A percentile compares a stretch with the other conserved stretches of the same genome.
Conservation (phyloP, 495 filamentous ascomycete species). For the Penicillium tannophilum region DNA sequence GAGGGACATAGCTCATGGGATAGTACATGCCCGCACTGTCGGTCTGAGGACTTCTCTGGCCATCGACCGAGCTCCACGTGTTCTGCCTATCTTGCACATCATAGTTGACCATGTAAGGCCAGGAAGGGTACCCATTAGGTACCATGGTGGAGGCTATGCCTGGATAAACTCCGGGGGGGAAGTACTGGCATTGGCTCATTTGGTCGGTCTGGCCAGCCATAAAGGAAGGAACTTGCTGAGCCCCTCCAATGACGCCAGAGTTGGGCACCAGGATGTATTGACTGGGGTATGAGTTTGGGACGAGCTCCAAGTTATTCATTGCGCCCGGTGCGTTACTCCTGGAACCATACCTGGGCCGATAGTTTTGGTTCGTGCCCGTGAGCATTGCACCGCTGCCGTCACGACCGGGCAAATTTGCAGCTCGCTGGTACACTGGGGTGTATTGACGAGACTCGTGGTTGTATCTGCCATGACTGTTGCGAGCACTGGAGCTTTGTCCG, state of each 20-base stretch:
- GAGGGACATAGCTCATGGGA: constrained; percentile 12
- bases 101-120: constrained; percentile 36
- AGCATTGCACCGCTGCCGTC: constrained; percentile 11
- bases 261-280: constrained; percentile 37
- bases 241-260: constrained; percentile 27
- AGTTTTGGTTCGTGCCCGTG: constrained; percentile 27
- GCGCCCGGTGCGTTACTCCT: constrained; percentile 27
- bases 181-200: constrained; percentile 32
- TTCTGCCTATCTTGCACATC: constrained; percentile 21
- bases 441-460: background rate
- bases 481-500: background rate
- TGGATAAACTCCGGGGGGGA: constrained; percentile 30
- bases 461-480: too few relatives aligned
- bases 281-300: constrained; percentile 31
- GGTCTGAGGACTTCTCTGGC: constrained; percentile 24
- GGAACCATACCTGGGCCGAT: constrained; percentile 28
- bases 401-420: background rate
- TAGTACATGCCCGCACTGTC: constrained; percentile 30
- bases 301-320: constrained; percentile 33
- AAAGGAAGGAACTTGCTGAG: constrained; percentile 31
- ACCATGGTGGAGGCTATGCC: constrained; percentile 26
- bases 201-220: constrained; percentile 31
- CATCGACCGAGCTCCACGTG: constrained; percentile 25
- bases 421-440: background rate
- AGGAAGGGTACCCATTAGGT: constrained; percentile 25